Percentiles rank a stretch among this genome's conserved stretches.
Conservation (phyloP, 2,329 filamentous ascomycete genomes). For the Fonsecaea monophora region DNA sequence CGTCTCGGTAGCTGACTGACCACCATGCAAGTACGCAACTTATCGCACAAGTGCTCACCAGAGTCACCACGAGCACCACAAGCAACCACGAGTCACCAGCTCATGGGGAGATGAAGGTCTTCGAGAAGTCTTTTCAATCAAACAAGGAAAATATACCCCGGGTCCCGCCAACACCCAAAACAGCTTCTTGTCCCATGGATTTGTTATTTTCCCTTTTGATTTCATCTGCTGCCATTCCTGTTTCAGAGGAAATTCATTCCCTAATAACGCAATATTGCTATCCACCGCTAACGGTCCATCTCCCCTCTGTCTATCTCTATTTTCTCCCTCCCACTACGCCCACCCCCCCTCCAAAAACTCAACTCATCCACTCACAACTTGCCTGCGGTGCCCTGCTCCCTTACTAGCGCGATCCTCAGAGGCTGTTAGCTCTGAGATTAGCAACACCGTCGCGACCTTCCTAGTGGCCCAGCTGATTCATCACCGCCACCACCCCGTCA, state of each 20-base stretch:
- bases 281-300: no score
- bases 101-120: neutral
- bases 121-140: neutral
- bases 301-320: neutral
- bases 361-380: slow-evolving; percentile 11
- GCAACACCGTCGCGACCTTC: slow-evolving; percentile 11
- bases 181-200: no score
- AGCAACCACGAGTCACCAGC: no score
- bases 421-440: slow-evolving; percentile 26
- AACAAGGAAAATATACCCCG: no score
- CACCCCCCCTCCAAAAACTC: neutral
- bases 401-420: slow-evolving; percentile 16
- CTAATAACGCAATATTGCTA: neutral
- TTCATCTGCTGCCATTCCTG: neutral
- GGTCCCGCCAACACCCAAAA: no score
- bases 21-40: slow-evolving; percentile 6
- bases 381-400: slow-evolving; percentile 5
- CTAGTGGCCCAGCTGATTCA: slow-evolving; percentile 28
- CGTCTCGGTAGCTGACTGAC: slow-evolving; percentile 18
- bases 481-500: slow-evolving; percentile 24
- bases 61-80: neutral
- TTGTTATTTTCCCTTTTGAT: neutral
- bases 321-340: neutral
- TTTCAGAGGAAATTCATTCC: neutral
- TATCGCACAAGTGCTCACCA: slow-evolving; percentile 21